Conservation (phyloP, 805 yeast species). For the Jamesozyma piceae region DNA sequence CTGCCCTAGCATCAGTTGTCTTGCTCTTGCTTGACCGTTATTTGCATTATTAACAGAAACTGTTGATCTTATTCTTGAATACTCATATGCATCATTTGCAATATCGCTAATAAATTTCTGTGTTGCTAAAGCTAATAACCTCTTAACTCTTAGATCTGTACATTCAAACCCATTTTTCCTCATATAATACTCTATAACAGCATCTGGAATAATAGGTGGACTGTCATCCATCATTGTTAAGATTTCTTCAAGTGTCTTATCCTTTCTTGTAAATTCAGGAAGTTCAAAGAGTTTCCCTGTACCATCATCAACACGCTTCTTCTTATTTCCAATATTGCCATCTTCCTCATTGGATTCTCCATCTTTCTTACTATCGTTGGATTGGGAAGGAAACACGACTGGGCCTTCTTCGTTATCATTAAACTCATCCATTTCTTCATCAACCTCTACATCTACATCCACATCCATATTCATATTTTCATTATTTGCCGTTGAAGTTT, state of each 20-base stretch:
- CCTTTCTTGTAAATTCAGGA: constrained; percentile 66
- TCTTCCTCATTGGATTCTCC: constrained; percentile 12
- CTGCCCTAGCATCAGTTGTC: constrained; percentile 65
- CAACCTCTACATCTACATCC: constrained; percentile 9
- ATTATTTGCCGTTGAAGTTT: neutral
- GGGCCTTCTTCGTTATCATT: constrained; percentile 30
- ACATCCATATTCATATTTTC: neutral
- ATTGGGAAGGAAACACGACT: constrained; percentile 14
- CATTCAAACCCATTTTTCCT: constrained; percentile 79
- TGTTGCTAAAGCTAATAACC: constrained; percentile 86
- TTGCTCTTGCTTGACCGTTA: constrained; percentile 78
- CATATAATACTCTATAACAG: constrained; percentile 86
- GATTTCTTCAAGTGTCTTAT: constrained; percentile 75
- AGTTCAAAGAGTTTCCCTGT: constrained; percentile 37
- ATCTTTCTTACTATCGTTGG: constrained; percentile 10
- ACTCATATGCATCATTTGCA: constrained; percentile 94
- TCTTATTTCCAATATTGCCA: constrained; percentile 5
- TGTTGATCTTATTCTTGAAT: constrained; percentile 82
- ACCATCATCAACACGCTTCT: constrained; percentile 20
- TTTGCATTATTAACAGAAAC: constrained; percentile 77
- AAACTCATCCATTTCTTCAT: constrained; percentile 30
- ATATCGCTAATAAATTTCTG: constrained; percentile 91
- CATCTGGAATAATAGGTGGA: constrained; percentile 94
- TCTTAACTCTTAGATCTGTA: constrained; percentile 65
- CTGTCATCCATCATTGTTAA: constrained; percentile 84